A percentile compares a stretch with the other conserved stretches of the same genome.
phyloP scores from a whole-genome alignment of 352 stramenopile species.

The Phytopythium boreale region DNA sequence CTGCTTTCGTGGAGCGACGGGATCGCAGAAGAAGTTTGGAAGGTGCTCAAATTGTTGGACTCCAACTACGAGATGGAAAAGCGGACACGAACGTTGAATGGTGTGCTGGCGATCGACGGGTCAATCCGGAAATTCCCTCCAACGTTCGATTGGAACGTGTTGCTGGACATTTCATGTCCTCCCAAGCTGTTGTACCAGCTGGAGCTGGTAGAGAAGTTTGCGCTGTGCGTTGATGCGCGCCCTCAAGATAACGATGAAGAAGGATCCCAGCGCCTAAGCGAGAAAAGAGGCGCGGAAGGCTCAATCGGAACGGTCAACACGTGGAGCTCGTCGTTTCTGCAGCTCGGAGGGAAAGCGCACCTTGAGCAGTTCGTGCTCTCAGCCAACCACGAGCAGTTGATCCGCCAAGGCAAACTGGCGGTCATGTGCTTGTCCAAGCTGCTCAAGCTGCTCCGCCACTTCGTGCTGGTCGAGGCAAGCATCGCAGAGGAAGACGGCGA shows the following conservation, averaged over 20 bases:
- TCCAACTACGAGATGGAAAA: constrained; percentile 69
- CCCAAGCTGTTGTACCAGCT: constrained; percentile 70
- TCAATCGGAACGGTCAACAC: constrained; percentile 40
- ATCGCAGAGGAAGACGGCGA: constrained; percentile 27
- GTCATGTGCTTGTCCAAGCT: constrained; percentile 70
- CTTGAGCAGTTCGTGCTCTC: constrained; percentile 54
- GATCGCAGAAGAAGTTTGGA: constrained; percentile 73
- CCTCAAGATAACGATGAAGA: constrained; percentile 21
- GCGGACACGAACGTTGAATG: constrained; percentile 62
- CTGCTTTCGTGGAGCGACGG: constrained; percentile 41
- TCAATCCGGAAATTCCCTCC: constrained; percentile 40
- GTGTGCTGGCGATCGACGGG: constrained; percentile 62
- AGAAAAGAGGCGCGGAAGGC: constrained; percentile 15
- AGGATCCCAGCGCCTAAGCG: neutral
- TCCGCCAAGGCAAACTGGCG: constrained; percentile 39
- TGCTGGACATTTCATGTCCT: constrained; percentile 56
- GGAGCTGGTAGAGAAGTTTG: constrained; percentile 60
- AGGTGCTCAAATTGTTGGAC: constrained; percentile 68
- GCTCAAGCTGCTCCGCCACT: constrained; percentile 70
- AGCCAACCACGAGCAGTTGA: constrained; percentile 27
- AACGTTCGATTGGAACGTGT: constrained; percentile 50
- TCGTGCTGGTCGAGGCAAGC: constrained; percentile 49
- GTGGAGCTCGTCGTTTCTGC: constrained; percentile 64
- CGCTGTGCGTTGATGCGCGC: constrained; percentile 33
- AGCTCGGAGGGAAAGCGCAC: constrained; percentile 54